Conservation (phyloP, 805 yeast genomes). For the Suhomyces pyralidae region DNA sequence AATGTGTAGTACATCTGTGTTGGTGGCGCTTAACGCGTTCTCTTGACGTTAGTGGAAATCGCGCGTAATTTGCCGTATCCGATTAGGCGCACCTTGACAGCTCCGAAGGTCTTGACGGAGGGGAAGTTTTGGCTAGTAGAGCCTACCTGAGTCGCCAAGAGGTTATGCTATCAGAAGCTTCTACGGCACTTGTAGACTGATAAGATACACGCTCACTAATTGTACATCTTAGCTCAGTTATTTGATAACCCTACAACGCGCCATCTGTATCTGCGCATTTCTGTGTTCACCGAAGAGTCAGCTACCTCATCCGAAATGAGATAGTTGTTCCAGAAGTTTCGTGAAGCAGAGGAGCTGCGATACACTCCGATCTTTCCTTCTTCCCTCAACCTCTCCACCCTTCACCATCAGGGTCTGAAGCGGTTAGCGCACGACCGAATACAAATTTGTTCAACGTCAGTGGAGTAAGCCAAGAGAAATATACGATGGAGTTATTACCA, state of each 20-base stretch:
- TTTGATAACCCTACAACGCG: neutral
- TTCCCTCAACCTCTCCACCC: neutral
- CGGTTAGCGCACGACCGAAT: neutral
- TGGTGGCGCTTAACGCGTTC: constrained; percentile 2
- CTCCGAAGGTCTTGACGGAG: neutral
- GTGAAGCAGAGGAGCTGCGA: too few relatives aligned
- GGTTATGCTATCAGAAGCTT: neutral
- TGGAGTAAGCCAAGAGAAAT: neutral
- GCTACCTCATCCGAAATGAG: neutral
- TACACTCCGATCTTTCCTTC: neutral
- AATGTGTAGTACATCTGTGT: neutral
- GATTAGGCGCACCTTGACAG: neutral
- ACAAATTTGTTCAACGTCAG: neutral
- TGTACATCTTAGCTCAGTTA: too few relatives aligned
- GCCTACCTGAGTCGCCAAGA: neutral
- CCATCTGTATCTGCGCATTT: neutral
- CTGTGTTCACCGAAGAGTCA: neutral
- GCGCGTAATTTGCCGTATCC: neutral
- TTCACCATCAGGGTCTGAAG: neutral
- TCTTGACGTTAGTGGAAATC: constrained; percentile 2
- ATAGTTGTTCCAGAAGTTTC: too few relatives aligned
- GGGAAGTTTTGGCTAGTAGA: neutral
- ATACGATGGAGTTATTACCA: constrained; percentile 47
- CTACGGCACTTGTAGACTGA: neutral
- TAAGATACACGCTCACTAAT: neutral